Percentiles rank a stretch among this genome's conserved stretches.
These are phyloP conservation scores for Pleurotus salmoneostramineus DNA, from an alignment of 768 basidiomycete species.

Conservation along the genomic window DNA sequence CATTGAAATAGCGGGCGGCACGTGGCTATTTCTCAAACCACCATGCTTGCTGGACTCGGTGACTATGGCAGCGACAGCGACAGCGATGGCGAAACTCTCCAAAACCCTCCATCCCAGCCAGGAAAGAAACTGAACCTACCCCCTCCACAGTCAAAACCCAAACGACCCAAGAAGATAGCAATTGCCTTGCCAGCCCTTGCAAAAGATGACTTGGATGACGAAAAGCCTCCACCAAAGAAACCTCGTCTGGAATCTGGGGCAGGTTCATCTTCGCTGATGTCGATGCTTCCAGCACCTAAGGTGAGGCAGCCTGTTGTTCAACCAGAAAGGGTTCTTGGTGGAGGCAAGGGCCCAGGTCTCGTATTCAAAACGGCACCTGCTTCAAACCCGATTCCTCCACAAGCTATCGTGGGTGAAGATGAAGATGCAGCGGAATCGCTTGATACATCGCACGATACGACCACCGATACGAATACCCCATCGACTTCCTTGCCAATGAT, in stretches of 20 bases:
- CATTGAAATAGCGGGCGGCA: neutral
- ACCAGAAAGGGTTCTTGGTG: conserved; percentile 59
- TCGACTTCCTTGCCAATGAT: conserved; percentile 44
- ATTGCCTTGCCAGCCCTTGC: conserved; percentile 51
- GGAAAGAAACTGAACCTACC: conserved; percentile 8
- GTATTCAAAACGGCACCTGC: conserved; percentile 40
- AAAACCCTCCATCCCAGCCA: neutral
- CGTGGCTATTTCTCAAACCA: conserved; percentile 1
- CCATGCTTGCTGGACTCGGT: conserved; percentile 70
- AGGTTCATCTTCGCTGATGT: conserved; percentile 60
- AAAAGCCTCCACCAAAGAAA: conserved; percentile 57
- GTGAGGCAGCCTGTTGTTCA: conserved; percentile 40
- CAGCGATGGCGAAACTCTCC: conserved; percentile 26
- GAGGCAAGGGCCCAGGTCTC: conserved; percentile 57
- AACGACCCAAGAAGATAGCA: conserved; percentile 56
- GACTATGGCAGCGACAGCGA: conserved; percentile 74
- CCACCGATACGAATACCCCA: conserved; percentile 6
- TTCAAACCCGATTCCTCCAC: conserved; percentile 15
- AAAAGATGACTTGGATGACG: conserved; percentile 31
- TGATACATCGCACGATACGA: neutral
- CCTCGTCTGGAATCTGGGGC: conserved; percentile 48
- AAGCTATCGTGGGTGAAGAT: conserved; percentile 22
- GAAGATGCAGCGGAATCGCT: conserved; percentile 11
- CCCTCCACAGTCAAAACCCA: conserved; percentile 25
- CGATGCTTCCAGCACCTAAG: conserved; percentile 77